These are phyloP conservation scores for Quambalaria eucalypti DNA, from an alignment of 1,284 basidiomycete species.

Conservation along the genomic window DNA sequence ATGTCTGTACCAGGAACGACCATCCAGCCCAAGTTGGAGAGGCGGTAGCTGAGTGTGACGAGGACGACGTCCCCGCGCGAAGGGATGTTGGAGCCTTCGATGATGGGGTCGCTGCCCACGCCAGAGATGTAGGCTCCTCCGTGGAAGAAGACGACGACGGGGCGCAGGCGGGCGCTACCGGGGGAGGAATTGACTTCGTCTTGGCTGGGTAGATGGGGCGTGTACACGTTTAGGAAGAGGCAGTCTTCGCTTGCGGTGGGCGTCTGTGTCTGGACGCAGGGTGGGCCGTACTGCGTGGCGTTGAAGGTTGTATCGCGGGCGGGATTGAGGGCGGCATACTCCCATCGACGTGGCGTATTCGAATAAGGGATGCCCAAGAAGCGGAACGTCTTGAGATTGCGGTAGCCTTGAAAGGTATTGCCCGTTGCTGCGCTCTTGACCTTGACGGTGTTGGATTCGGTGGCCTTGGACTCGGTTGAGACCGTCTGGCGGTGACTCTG, in stretches of 20 bases:
- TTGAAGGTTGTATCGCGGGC: background rate
- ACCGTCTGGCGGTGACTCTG: background rate
- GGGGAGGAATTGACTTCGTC: background rate
- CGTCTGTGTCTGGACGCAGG: background rate
- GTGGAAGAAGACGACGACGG: constrained; percentile 54
- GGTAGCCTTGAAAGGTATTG: background rate
- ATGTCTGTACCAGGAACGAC: constrained; percentile 8
- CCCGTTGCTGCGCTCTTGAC: background rate
- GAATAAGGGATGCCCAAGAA: constrained; percentile 1
- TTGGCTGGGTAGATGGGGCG: constrained; percentile 47
- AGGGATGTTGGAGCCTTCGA: constrained; percentile 49
- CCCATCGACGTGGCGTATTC: background rate
- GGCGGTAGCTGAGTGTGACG: constrained; percentile 55
- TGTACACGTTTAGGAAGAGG: constrained; percentile 55
- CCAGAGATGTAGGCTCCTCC: constrained; percentile 47
- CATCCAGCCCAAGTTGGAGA: constrained; percentile 6
- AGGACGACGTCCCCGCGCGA: constrained; percentile 52
- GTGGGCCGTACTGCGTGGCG: background rate
- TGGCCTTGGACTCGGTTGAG: background rate
- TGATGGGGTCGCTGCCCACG: constrained; percentile 40
- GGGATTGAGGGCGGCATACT: background rate
- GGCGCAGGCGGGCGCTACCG: constrained; percentile 45
- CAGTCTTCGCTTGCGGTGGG: constrained; percentile 41
- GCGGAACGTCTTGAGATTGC: background rate
- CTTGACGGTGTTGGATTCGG: background rate